These are phyloP conservation scores for Lodderomyces elongisporus DNA, from an alignment of 1,139 yeast genomes.

Conservation along the genomic window DNA sequence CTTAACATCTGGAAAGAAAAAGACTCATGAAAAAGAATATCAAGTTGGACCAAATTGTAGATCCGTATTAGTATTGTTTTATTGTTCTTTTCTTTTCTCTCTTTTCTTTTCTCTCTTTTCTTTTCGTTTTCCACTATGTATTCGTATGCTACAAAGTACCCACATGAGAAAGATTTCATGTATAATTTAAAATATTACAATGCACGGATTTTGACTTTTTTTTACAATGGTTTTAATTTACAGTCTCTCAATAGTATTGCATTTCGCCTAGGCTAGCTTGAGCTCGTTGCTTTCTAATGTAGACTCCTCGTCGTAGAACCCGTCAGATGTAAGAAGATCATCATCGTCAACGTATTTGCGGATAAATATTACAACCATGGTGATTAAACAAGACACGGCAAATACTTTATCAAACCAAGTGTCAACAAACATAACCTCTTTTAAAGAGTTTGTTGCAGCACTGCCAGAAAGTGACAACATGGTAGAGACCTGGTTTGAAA, in stretches of 20 bases:
- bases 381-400: conserved; percentile 49
- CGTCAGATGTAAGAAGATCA: conserved; percentile 7
- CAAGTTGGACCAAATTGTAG: too few relatives aligned
- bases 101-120: background rate
- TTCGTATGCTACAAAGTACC: too few relatives aligned
- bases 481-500: conserved; percentile 48
- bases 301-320: conserved; percentile 30
- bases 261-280: conserved; percentile 10
- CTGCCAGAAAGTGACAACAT: conserved; percentile 38
- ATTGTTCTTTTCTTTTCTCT: background rate
- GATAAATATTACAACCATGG: conserved; percentile 42
- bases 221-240: too few relatives aligned
- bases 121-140: too few relatives aligned
- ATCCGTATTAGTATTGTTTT: too few relatives aligned
- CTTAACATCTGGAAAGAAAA: too few relatives aligned
- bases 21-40: too few relatives aligned
- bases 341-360: conserved; percentile 19
- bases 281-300: conserved; percentile 10
- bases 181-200: too few relatives aligned
- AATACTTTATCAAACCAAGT: conserved; percentile 77
- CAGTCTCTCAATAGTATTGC: too few relatives aligned
- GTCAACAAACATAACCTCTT: conserved; percentile 61
- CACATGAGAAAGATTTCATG: too few relatives aligned
- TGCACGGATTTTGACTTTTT: too few relatives aligned
- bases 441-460: conserved; percentile 18